Percentiles rank a stretch among this genome's conserved stretches.
Conservation (phyloP, 768 basidiomycete genomes). For the Suillus bovinus region DNA sequence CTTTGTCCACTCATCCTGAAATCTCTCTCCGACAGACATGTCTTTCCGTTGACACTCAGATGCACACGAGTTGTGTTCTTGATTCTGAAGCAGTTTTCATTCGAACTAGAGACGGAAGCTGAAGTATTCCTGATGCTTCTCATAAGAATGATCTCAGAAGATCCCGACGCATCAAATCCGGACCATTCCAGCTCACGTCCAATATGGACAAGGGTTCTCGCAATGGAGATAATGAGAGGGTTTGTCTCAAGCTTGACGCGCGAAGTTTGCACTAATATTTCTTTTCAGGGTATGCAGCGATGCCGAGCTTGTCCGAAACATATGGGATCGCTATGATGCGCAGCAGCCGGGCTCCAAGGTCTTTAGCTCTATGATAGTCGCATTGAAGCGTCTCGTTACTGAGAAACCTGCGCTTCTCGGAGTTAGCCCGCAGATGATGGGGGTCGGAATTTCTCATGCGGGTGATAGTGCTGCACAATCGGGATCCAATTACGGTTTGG, state of each 20-base stretch:
- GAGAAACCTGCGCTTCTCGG: conserved; percentile 89
- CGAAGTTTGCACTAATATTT: neutral
- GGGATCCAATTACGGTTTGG: conserved; percentile 51
- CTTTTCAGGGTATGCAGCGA: conserved; percentile 68
- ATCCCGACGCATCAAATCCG: conserved; percentile 34
- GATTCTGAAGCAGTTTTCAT: conserved; percentile 86
- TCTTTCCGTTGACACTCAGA: conserved; percentile 86
- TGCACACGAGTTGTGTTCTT: conserved; percentile 94
- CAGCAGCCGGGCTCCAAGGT: conserved; percentile 62
- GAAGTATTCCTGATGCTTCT: conserved; percentile 84
- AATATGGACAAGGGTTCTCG: conserved; percentile 85
- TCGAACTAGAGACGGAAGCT: conserved; percentile 76
- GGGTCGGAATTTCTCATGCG: conserved; percentile 58
- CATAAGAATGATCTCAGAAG: conserved; percentile 63
- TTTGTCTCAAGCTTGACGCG: conserved; percentile 26
- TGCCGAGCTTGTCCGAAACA: conserved; percentile 70
- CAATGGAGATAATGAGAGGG: conserved; percentile 93
- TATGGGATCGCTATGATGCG: conserved; percentile 81
- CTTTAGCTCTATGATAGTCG: conserved; percentile 75
- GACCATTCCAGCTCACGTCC: conserved; percentile 47
- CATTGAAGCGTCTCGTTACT: conserved; percentile 83
- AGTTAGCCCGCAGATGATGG: conserved; percentile 75
- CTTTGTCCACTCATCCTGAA: conserved; percentile 89
- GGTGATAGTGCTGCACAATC: conserved; percentile 21
- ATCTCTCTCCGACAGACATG: conserved; percentile 75